Evolutionary conservation across 179 eudicot species (phyloP).

Genomic region (Pouteria campechiana): DNA sequence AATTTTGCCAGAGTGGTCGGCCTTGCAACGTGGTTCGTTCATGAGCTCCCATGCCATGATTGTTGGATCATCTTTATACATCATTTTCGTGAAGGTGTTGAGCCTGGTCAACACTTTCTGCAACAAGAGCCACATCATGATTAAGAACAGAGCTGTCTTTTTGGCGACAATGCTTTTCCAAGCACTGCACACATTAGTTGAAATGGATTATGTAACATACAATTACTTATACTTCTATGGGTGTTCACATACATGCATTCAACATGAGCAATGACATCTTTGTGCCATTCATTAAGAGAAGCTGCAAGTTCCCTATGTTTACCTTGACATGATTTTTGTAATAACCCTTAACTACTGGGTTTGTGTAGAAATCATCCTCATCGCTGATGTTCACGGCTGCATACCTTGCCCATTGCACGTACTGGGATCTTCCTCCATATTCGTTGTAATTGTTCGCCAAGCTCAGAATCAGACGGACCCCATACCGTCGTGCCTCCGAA

Average conservation of each 20-base stretch:
- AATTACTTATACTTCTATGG: no score
- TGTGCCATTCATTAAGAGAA: no score
- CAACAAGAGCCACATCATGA: no score
- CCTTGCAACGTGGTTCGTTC: slow-evolving; percentile 20
- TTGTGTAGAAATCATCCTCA: slow-evolving; percentile 20
- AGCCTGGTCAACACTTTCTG: slow-evolving; percentile 15
- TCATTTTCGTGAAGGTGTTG: slow-evolving; percentile 9
- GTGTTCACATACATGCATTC: no score
- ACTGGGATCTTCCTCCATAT: slow-evolving; percentile 21
- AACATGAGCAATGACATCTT: no score
- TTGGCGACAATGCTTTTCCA: no score
- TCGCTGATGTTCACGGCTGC: slow-evolving; percentile 3
- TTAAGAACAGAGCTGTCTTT: no score
- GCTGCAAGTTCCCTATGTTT: no score
- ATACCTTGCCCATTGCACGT: slow-evolving; percentile 19
- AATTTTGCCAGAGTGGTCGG: slow-evolving; percentile 15
- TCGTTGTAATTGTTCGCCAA: slow-evolving; percentile 21
- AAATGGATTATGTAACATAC: no score
- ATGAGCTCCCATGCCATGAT: slow-evolving; percentile 27
- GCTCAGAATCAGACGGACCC: slow-evolving; percentile 14
- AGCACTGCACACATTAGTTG: no score
- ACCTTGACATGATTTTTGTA: slow-evolving; percentile 17
- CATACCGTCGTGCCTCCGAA: slow-evolving; percentile 8
- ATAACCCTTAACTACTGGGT: slow-evolving; percentile 5
- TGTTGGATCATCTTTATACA: slow-evolving; percentile 17